phyloP scores from a whole-genome alignment of 345 rosid species.

The Clausena lansium region DNA sequence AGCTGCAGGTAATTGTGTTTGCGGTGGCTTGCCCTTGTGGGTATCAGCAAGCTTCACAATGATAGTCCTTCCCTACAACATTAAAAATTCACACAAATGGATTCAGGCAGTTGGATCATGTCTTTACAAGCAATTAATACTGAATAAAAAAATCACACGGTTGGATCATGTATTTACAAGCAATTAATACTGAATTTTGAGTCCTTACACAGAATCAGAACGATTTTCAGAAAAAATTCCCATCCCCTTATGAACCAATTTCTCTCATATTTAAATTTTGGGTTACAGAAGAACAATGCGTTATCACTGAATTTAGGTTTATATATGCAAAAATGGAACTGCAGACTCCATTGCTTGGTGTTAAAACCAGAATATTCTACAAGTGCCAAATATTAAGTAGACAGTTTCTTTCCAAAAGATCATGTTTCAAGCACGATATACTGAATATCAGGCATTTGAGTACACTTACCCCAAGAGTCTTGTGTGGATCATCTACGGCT shows the following conservation, averaged over 20 bases:
- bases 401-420: neutral
- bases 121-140: neutral
- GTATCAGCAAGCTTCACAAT: conserved; percentile 62
- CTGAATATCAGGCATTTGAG: neutral
- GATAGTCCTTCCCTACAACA: conserved; percentile 46
- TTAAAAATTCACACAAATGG: neutral
- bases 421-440: neutral
- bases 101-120: neutral
- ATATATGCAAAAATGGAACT: neutral
- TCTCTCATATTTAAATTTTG: neutral
- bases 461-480: conserved; percentile 49
- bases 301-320: neutral
- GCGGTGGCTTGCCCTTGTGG: conserved; percentile 42
- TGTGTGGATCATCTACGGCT: conserved; percentile 63
- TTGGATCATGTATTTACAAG: neutral
- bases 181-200: neutral
- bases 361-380: neutral
- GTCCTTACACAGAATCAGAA: neutral
- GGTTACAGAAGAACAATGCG: neutral
- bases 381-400: neutral
- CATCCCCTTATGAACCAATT: neutral
- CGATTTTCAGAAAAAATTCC: neutral
- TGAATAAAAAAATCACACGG: neutral
- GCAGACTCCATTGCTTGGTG: neutral
- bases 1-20: conserved; percentile 33